These are phyloP conservation scores for Aschersonia sp. DNA, from an alignment of 2,329 filamentous ascomycete species.

Conservation along the genomic window DNA sequence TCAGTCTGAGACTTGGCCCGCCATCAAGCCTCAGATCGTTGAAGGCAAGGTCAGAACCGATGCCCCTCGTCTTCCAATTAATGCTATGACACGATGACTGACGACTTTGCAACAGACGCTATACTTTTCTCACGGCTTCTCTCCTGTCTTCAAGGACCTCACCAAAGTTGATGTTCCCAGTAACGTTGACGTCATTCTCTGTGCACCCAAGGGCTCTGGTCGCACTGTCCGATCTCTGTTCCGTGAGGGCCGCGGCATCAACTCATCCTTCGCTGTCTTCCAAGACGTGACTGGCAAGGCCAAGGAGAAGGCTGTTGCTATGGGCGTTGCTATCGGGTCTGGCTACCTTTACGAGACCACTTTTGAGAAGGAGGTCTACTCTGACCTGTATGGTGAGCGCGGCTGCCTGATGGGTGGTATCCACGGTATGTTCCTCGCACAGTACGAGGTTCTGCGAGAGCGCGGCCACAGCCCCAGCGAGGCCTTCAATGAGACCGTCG, in stretches of 20 bases:
- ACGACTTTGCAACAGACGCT: slow-evolving; percentile 53
- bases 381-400: slow-evolving; percentile 98
- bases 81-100: neutral
- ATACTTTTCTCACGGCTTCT: slow-evolving; percentile 99
- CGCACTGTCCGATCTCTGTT: slow-evolving; percentile 97
- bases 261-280: slow-evolving; percentile 96
- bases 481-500: slow-evolving; percentile 99
- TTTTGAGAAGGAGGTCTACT: slow-evolving; percentile 99
- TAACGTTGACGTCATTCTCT: slow-evolving; percentile 98
- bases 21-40: slow-evolving; percentile 93
- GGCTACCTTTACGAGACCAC: slow-evolving; percentile 99
- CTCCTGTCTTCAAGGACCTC: slow-evolving; percentile 97
- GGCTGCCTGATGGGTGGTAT: slow-evolving; percentile 99
- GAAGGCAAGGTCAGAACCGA: slow-evolving; percentile 74
- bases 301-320: slow-evolving; percentile 92
- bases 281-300: slow-evolving; percentile 97
- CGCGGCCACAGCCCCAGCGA: slow-evolving; percentile 93
- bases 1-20: slow-evolving; percentile 97
- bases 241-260: slow-evolving; percentile 98
- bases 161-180: slow-evolving; percentile 96
- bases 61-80: neutral
- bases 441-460: slow-evolving; percentile 99
- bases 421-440: slow-evolving; percentile 99
- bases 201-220: slow-evolving; percentile 97
- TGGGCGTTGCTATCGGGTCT: slow-evolving; percentile 92